Percentiles rank a stretch among this genome's conserved stretches.
phyloP scores from a whole-genome alignment of 2,329 filamentous ascomycete species.

The Cercospora canescens region DNA sequence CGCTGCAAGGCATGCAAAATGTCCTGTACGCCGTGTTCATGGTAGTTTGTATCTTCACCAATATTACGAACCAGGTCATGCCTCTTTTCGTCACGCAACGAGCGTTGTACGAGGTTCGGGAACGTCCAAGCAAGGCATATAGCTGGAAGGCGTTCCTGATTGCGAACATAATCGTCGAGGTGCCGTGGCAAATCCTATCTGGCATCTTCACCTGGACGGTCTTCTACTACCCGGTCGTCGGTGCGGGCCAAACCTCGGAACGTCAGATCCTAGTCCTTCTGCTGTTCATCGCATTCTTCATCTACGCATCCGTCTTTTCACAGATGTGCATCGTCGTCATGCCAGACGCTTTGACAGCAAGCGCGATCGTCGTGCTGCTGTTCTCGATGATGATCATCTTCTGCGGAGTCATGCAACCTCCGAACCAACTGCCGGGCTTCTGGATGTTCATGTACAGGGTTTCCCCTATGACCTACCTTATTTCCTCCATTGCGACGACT shows the following conservation, averaged over 20 bases:
- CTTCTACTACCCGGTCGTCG: conserved; percentile 63
- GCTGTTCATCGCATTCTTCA: conserved; percentile 68
- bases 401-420: conserved; percentile 64
- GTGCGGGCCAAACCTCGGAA: conserved; percentile 67
- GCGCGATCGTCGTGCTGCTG: conserved; percentile 70
- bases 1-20: conserved; percentile 46
- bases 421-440: conserved; percentile 64
- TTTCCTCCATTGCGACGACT: conserved; percentile 67
- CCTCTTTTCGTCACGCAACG: conserved; percentile 60
- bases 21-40: conserved; percentile 54
- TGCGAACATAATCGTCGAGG: conserved; percentile 69
- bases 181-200: conserved; percentile 65
- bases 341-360: conserved; percentile 69
- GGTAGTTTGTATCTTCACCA: conserved; percentile 40
- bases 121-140: conserved; percentile 68
- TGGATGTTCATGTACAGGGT: conserved; percentile 80
- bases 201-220: conserved; percentile 63
- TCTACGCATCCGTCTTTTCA: conserved; percentile 69
- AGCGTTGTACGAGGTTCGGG: conserved; percentile 60
- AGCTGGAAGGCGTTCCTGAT: conserved; percentile 74
- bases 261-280: conserved; percentile 76
- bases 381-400: conserved; percentile 72
- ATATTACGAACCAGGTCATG: conserved; percentile 59
- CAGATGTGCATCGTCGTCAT: conserved; percentile 72
- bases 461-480: conserved; percentile 77